Conservation (phyloP, 139 green algal genomes). For the Ettlia oleoabundans region DNA sequence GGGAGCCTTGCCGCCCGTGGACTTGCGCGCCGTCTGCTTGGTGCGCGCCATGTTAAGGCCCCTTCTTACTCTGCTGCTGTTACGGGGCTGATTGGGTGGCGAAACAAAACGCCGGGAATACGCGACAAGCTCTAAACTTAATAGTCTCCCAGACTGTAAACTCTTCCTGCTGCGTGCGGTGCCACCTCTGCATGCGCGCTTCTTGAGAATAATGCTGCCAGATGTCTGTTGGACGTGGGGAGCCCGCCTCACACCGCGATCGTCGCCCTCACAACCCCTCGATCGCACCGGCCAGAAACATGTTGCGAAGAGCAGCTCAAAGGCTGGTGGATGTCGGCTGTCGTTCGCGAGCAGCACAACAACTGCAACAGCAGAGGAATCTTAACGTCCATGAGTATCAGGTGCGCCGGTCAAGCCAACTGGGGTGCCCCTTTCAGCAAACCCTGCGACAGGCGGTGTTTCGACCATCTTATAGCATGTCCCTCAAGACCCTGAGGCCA, state of each 20-base stretch:
- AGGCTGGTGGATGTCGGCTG: not conserved
- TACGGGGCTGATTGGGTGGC: not conserved
- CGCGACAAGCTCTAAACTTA: not conserved
- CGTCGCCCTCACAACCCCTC: not conserved
- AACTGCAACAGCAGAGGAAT: constrained; percentile 68
- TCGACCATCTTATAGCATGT: too few relatives aligned
- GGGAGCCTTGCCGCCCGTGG: constrained; percentile 85
- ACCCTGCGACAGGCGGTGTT: constrained; percentile 5
- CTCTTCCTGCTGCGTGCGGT: not conserved
- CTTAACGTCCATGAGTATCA: constrained; percentile 98
- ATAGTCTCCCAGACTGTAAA: not conserved
- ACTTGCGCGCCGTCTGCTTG: constrained; percentile 90
- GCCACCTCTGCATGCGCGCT: too few relatives aligned
- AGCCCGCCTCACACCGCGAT: not conserved
- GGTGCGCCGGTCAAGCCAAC: constrained; percentile 46
- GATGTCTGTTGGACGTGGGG: too few relatives aligned
- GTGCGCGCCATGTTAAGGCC: constrained; percentile 79
- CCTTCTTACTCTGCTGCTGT: not conserved
- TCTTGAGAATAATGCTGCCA: not conserved
- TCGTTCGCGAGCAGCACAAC: not conserved
- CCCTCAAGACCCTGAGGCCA: too few relatives aligned
- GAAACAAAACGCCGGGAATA: not conserved
- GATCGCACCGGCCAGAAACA: not conserved
- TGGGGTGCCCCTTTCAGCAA: not conserved
- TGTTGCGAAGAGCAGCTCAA: not conserved